Percentiles rank a stretch among this genome's conserved stretches.
Conservation (phyloP, 2,329 filamentous ascomycete genomes). For the Exophiala mesophila region DNA sequence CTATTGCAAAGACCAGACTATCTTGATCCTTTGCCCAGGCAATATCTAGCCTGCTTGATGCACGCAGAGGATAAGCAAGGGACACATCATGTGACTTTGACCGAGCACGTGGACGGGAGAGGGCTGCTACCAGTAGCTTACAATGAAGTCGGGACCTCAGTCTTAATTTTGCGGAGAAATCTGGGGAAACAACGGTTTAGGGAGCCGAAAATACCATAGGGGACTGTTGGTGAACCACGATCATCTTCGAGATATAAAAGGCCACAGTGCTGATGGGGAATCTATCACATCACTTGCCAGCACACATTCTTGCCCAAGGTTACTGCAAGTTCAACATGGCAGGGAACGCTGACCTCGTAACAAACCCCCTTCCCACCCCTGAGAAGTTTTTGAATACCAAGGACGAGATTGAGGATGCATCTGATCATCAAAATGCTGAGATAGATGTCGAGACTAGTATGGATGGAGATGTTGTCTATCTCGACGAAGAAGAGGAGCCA, state of each 20-base stretch:
- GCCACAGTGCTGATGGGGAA: background rate
- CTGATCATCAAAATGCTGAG: background rate
- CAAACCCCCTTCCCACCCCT: background rate
- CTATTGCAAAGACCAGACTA: background rate
- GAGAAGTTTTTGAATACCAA: background rate
- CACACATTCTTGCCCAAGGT: background rate
- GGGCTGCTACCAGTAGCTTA: background rate
- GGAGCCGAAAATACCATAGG: background rate
- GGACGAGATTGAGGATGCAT: background rate
- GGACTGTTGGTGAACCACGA: background rate
- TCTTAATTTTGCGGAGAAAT: background rate
- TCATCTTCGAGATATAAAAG: background rate
- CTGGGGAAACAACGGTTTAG: background rate
- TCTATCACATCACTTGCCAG: background rate
- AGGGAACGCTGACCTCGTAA: background rate
- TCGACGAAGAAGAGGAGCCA: conserved; percentile 18
- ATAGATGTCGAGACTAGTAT: no score
- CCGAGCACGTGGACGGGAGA: background rate
- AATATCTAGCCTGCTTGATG: no score
- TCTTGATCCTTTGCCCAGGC: no score
- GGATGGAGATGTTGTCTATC: background rate
- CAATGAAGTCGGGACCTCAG: background rate
- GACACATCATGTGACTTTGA: no score
- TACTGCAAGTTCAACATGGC: background rate
- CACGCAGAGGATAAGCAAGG: no score